phyloP scores from a whole-genome alignment of 148 eudicot species.

The Gaultheria prostrata region DNA sequence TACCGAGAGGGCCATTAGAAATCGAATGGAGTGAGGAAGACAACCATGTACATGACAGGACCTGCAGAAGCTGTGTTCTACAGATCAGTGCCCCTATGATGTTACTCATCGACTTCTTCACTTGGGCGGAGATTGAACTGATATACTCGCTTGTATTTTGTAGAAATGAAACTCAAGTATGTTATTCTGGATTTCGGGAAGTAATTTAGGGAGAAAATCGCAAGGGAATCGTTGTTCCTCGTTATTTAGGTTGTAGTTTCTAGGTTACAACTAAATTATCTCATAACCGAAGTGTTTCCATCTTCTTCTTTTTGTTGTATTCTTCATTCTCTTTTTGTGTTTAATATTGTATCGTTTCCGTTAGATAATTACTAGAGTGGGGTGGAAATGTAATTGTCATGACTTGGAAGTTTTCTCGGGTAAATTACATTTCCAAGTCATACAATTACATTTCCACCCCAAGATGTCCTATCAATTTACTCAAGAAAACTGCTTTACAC shows the following conservation, averaged over 20 bases:
- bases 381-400: background rate
- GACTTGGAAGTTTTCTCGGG: background rate
- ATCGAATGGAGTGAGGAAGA: constrained; percentile 92
- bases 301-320: background rate
- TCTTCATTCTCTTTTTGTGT: background rate
- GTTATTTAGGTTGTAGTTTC: background rate
- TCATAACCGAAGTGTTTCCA: background rate
- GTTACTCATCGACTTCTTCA: background rate
- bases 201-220: too few relatives aligned
- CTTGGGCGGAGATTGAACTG: background rate
- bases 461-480: too few relatives aligned
- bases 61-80: constrained; percentile 88
- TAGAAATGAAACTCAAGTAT: background rate
- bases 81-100: constrained; percentile 65
- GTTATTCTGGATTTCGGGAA: too few relatives aligned
- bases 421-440: too few relatives aligned
- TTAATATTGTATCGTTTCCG: background rate
- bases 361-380: background rate
- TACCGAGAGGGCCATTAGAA: constrained; percentile 95
- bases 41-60: constrained; percentile 94
- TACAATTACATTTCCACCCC: too few relatives aligned
- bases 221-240: background rate
- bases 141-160: background rate
- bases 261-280: background rate
- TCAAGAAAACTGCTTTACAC: too few relatives aligned